Conservation (phyloP, 1,284 basidiomycete species). For the Exobasidium cylindrosporum region DNA sequence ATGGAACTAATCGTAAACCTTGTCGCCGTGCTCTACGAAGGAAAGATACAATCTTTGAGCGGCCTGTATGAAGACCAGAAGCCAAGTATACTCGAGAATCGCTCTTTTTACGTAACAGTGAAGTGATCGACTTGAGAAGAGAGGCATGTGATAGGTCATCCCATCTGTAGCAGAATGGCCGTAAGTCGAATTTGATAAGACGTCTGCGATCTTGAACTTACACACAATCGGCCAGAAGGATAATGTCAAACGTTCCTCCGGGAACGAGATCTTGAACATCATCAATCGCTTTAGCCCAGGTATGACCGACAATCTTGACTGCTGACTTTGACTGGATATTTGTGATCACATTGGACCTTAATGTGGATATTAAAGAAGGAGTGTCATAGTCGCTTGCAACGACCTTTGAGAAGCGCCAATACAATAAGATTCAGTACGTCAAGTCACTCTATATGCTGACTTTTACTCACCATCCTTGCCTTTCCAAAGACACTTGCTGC, state of each 20-base stretch:
- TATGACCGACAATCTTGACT: slow-evolving; percentile 39
- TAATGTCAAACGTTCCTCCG: slow-evolving; percentile 21
- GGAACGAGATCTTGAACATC: slow-evolving; percentile 45
- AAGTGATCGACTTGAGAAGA: slow-evolving; percentile 36
- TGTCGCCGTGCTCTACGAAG: slow-evolving; percentile 29
- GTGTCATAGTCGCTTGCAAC: slow-evolving; percentile 47
- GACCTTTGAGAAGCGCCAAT: slow-evolving; percentile 16
- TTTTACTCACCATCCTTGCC: neutral
- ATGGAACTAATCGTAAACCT: slow-evolving; percentile 34
- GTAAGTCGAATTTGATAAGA: neutral
- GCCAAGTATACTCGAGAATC: slow-evolving; percentile 43
- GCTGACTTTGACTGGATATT: slow-evolving; percentile 14
- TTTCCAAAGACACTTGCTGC: slow-evolving; percentile 33
- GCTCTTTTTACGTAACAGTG: slow-evolving; percentile 19
- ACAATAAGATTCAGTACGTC: no score
- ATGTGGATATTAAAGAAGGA: slow-evolving; percentile 39
- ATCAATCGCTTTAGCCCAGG: slow-evolving; percentile 43
- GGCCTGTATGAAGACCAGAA: slow-evolving; percentile 48
- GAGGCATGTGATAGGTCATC: slow-evolving; percentile 47
- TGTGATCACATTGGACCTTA: slow-evolving; percentile 29
- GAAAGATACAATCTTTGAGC: slow-evolving; percentile 42
- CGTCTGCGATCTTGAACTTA: neutral
- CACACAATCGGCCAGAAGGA: slow-evolving; percentile 52
- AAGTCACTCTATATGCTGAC: no score
- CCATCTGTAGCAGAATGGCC: slow-evolving; percentile 21